Conservation (phyloP, 2,329 filamentous ascomycete genomes). For the Colletotrichum tabaci region DNA sequence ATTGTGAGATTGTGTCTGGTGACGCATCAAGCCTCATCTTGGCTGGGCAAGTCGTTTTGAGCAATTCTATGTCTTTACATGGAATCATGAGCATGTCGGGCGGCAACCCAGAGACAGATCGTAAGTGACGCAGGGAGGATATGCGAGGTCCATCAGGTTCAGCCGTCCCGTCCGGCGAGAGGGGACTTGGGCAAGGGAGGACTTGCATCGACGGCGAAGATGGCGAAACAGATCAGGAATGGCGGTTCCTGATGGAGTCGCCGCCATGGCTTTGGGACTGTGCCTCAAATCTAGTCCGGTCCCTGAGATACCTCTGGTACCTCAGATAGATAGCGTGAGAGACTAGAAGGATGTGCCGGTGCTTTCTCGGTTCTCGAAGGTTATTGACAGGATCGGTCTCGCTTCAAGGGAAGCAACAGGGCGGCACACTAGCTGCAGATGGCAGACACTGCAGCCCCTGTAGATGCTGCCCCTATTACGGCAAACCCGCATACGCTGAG, state of each 20-base stretch:
- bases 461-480: background rate
- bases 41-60: background rate
- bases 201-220: conserved; percentile 5
- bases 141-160: conserved; percentile 6
- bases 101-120: background rate
- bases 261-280: conserved; percentile 10
- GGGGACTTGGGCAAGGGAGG: background rate
- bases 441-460: background rate
- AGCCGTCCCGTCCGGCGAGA: background rate
- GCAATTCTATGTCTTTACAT: background rate
- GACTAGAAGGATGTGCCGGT: conserved; percentile 16
- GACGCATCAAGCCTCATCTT: background rate
- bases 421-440: conserved; percentile 1
- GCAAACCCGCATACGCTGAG: conserved; percentile 10
- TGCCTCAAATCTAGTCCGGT: background rate
- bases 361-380: conserved; percentile 19
- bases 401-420: background rate
- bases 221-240: conserved; percentile 17
- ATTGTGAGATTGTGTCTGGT: background rate
- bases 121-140: conserved; percentile 21
- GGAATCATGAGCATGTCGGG: background rate
- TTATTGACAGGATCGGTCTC: conserved; percentile 4
- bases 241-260: conserved; percentile 17
- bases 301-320: background rate
- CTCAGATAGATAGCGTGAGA: background rate